Base-by-base conservation (phyloP, 208 protist genomes). In the Leishmania guyanensis region DNA sequence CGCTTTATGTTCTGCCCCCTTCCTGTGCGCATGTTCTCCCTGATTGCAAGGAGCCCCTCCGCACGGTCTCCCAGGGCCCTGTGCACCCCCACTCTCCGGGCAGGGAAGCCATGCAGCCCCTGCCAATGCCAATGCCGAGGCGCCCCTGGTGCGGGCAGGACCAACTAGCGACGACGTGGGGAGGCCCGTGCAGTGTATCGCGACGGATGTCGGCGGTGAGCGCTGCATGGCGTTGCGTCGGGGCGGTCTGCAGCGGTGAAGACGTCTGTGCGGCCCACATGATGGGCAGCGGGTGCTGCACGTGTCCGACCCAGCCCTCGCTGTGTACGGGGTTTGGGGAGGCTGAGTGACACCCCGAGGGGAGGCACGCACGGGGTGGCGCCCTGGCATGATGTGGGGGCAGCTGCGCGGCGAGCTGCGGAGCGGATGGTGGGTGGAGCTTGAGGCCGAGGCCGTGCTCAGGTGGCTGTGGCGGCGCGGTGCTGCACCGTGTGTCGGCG, bases 391-490 rank as follows among this genome's bases (percentile, higher is more conserved):
- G n/a, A n/a, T 33, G 33, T 36, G 10, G 60, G n/a, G 5, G 60
- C 8, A 12, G 60, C 60, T 65, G n/a, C 36, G 60, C 3, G 60
- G 60, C 60, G 60, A 53, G 43, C 36, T 12, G 36, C 43, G 3
- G 43, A 72, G 9, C 22, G 5, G 36, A 9, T 9, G 20, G 39
- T 72, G 22, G 68, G 36, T 53, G 2, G 68, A 14, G 68, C 26
- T 72, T 46, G 68, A 72, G 68, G 68, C 43, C 22, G 36, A 72
- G 68, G 22, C 68, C 22, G 20, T 72, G 20, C 26, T 72, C 68
- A n/a, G 14, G 20, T n/a, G 33, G 4, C 5, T 22, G 66, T 5
- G 68, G n/a, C 36, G 0, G 22, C 68, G 33, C 6, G 26, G 68
- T 2, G 5, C 43, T 72, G 1, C 36, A 39, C 36, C 36, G 36